These are phyloP conservation scores for Wickerhamiella shivajii DNA, from an alignment of 805 yeast species.

Conservation along the genomic window DNA sequence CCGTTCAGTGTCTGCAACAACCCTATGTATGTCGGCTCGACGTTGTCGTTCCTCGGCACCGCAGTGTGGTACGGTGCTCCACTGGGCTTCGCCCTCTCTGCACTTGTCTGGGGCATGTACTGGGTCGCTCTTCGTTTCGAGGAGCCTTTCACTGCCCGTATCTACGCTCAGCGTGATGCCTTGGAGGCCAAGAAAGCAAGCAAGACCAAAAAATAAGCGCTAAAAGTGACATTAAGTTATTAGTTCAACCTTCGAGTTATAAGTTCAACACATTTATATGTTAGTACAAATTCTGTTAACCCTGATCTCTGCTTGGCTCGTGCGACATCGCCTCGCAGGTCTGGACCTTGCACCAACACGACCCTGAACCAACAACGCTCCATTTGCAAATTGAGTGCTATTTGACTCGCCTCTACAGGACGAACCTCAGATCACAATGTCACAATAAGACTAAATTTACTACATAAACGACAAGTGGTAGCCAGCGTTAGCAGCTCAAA, in stretches of 20 bases:
- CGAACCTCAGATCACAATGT: too few relatives aligned
- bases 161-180: slow-evolving; percentile 60
- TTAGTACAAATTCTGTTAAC: not conserved
- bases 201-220: not conserved
- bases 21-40: slow-evolving; percentile 95
- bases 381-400: too few relatives aligned
- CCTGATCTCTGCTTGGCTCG: too few relatives aligned
- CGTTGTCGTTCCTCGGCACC: slow-evolving; percentile 78
- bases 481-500: not conserved
- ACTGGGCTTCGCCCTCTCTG: slow-evolving; percentile 64
- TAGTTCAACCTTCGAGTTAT: slow-evolving; percentile 1
- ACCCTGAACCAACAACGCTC: too few relatives aligned
- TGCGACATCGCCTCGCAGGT: too few relatives aligned
- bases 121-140: slow-evolving; percentile 72
- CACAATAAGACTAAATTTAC: too few relatives aligned
- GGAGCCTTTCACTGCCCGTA: slow-evolving; percentile 90
- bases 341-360: too few relatives aligned
- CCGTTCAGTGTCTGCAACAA: slow-evolving; percentile 85
- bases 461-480: too few relatives aligned
- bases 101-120: slow-evolving; percentile 69
- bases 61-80: slow-evolving; percentile 83
- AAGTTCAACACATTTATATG: not conserved
- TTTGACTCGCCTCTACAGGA: too few relatives aligned
- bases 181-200: slow-evolving; percentile 21
- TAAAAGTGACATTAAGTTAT: not conserved